Conservation (phyloP, 257 asterid species). For the Solanum bulbocastanum region DNA sequence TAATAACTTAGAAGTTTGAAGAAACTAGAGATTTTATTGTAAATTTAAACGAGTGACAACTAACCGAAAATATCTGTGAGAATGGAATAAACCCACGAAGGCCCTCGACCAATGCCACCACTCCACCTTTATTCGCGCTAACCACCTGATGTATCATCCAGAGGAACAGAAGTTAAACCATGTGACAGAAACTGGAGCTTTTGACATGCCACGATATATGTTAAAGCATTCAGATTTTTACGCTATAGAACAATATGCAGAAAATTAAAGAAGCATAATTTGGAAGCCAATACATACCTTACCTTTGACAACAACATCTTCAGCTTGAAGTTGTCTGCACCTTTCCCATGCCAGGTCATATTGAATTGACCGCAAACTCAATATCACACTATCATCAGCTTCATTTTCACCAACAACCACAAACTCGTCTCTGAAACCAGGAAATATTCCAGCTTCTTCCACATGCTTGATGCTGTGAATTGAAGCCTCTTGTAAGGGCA, state of each 20-base stretch:
- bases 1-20: not conserved
- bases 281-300: constrained; percentile 38
- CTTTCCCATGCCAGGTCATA: constrained; percentile 96
- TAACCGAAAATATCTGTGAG: constrained; percentile 85
- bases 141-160: constrained; percentile 44
- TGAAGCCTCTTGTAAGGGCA: constrained; percentile 81
- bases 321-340: constrained; percentile 95
- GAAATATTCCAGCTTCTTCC: constrained; percentile 78
- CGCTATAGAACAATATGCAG: not conserved
- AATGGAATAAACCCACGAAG: constrained; percentile 92
- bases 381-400: constrained; percentile 76
- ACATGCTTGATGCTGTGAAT: constrained; percentile 58
- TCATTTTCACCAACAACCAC: constrained; percentile 60
- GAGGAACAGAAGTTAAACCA: not conserved
- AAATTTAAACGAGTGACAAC: not conserved
- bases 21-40: not conserved
- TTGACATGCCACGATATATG: not conserved
- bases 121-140: constrained; percentile 94
- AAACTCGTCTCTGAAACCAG: constrained; percentile 82
- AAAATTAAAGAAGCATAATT: not conserved
- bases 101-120: constrained; percentile 83
- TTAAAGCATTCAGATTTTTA: not conserved
- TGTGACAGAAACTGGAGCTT: not conserved
- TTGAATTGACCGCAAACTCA: constrained; percentile 80
- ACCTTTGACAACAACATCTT: constrained; percentile 87